Evolutionary conservation across 129 eudicot genomes (phyloP).

Genomic region (Deinandra increscens): DNA sequence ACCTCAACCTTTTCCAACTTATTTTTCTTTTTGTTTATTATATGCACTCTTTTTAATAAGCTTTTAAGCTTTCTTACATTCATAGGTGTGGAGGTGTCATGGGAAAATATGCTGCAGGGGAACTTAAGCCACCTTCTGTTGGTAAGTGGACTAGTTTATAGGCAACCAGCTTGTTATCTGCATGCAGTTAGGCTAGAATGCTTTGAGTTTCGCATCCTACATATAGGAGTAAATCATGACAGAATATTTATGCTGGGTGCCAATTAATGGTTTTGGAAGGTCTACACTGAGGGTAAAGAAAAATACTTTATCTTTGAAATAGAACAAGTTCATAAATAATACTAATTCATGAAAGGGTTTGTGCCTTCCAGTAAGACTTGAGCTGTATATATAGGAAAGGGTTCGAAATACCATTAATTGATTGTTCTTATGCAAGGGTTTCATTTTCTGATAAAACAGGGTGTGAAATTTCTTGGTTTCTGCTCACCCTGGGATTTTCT

Average conservation of each 20-base stretch:
- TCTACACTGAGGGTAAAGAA: neutral
- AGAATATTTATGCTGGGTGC: neutral
- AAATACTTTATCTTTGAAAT: neutral
- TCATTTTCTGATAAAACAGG: neutral
- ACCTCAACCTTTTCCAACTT: constrained; percentile 11
- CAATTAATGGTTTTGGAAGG: neutral
- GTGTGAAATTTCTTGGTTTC: neutral
- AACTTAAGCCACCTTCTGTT: constrained; percentile 83
- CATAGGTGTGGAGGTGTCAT: constrained; percentile 97
- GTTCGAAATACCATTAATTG: neutral
- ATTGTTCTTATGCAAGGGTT: neutral
- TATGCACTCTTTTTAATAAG: neutral
- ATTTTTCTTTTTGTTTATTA: constrained; percentile 3
- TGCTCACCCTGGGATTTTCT: neutral
- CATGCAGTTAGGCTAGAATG: constrained; percentile 6
- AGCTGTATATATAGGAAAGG: neutral
- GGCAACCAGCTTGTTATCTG: neutral
- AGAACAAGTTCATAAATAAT: neutral
- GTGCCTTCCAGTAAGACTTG: neutral
- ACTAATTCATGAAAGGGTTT: neutral
- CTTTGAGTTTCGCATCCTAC: constrained; percentile 6
- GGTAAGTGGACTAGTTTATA: constrained; percentile 47
- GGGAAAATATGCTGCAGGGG: constrained; percentile 98
- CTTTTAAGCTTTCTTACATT: constrained; percentile 17
- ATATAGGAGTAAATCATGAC: neutral